Percentiles rank a stretch among this genome's conserved stretches.
These are phyloP conservation scores for Fusarium sp. DNA, from an alignment of 2,329 filamentous ascomycete genomes.

Conservation along the genomic window DNA sequence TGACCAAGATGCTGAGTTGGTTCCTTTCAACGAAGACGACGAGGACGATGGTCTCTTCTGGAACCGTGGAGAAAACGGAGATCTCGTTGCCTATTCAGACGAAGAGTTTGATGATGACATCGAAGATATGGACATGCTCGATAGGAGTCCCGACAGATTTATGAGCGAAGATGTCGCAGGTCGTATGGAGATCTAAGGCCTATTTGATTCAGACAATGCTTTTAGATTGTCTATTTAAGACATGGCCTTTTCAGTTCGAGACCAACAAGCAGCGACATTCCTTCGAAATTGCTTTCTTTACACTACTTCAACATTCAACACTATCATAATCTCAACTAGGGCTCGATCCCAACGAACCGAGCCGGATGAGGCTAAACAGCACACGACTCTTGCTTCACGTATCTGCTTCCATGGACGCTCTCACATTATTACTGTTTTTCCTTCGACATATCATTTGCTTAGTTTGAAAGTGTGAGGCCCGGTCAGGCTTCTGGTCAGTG, in stretches of 20 bases:
- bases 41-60: conserved; percentile 66
- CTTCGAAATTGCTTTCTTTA: conserved; percentile 14
- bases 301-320: conserved; percentile 35
- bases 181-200: conserved; percentile 69
- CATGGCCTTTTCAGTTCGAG: neutral
- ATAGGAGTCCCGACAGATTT: conserved; percentile 61
- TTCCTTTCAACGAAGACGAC: conserved; percentile 58
- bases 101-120: conserved; percentile 63
- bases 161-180: conserved; percentile 73
- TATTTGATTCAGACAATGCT: neutral
- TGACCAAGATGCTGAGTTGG: conserved; percentile 65
- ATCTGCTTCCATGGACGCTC: conserved; percentile 19
- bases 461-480: conserved; percentile 44
- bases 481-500: conserved; percentile 51
- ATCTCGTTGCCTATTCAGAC: conserved; percentile 64
- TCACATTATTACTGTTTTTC: conserved; percentile 13
- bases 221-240: neutral
- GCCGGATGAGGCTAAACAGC: conserved; percentile 3
- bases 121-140: conserved; percentile 54
- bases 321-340: conserved; percentile 20
- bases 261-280: neutral
- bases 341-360: conserved; percentile 8
- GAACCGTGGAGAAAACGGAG: conserved; percentile 69
- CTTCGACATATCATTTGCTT: conserved; percentile 21
- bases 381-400: conserved; percentile 17